A percentile compares a stretch with the other conserved stretches of the same genome.
These are phyloP conservation scores for Tolypocladium tropicale DNA, from an alignment of 2,329 filamentous ascomycete genomes.

Conservation along the genomic window DNA sequence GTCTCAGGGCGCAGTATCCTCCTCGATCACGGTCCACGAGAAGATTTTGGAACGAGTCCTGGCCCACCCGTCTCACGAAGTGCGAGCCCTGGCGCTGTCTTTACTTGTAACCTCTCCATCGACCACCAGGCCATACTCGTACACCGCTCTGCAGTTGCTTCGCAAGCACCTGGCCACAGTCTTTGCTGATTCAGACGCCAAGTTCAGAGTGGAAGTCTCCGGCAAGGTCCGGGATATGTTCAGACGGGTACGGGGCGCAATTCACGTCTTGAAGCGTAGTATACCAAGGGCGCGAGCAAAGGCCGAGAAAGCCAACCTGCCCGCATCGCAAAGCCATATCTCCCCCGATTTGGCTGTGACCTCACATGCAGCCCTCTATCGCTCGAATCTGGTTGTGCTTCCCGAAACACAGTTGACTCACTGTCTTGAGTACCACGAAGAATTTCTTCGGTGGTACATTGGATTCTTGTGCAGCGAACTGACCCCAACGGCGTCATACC, in stretches of 20 bases:
- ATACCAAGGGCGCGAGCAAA: constrained; percentile 25
- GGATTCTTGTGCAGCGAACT: constrained; percentile 64
- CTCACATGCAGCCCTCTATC: constrained; percentile 23
- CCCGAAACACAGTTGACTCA: constrained; percentile 25
- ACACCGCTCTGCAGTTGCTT: constrained; percentile 50
- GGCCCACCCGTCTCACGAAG: constrained; percentile 46
- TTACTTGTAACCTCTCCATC: constrained; percentile 68
- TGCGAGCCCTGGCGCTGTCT: constrained; percentile 72
- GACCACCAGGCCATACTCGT: constrained; percentile 62
- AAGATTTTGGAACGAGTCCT: constrained; percentile 42
- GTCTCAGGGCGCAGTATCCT: constrained; percentile 8
- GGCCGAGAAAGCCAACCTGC: constrained; percentile 18
- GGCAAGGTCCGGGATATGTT: constrained; percentile 67
- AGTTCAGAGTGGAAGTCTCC: constrained; percentile 73
- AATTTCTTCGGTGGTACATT: constrained; percentile 67
- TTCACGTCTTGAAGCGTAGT: constrained; percentile 42
- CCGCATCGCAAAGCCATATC: constrained; percentile 8
- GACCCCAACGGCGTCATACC: constrained; percentile 75
- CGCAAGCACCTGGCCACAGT: constrained; percentile 57
- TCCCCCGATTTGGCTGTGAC: constrained; percentile 1
- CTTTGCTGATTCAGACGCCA: constrained; percentile 76
- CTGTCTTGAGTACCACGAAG: constrained; percentile 39
- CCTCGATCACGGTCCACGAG: constrained; percentile 25
- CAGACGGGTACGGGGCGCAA: constrained; percentile 60
- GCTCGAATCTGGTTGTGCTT: constrained; percentile 27